Evolutionary conservation across 2,329 filamentous ascomycete species (phyloP).

Genomic region (Hypoxylon sp.): DNA sequence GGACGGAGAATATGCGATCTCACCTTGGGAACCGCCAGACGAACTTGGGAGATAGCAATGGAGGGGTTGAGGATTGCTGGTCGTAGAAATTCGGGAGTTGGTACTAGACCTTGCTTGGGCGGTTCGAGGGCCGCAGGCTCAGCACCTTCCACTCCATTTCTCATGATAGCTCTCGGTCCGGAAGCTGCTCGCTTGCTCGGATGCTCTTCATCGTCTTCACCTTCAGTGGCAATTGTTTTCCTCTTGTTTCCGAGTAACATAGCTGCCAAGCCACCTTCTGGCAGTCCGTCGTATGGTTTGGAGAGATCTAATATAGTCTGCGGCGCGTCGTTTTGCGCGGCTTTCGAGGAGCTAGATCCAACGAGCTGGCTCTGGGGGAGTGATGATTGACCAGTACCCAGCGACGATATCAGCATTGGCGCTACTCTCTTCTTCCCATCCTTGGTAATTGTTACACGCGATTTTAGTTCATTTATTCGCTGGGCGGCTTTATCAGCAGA

Average conservation of each 20-base stretch:
- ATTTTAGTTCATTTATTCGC: constrained; percentile 78
- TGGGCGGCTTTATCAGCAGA: constrained; percentile 68
- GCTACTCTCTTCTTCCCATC: constrained; percentile 97
- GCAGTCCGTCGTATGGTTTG: constrained; percentile 93
- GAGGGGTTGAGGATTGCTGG: constrained; percentile 89
- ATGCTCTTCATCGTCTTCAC: constrained; percentile 79
- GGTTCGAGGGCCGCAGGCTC: constrained; percentile 79
- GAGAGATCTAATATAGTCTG: constrained; percentile 90
- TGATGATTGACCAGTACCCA: constrained; percentile 87
- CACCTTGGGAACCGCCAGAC: constrained; percentile 89
- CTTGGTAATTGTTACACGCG: constrained; percentile 93
- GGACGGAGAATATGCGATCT: constrained; percentile 86
- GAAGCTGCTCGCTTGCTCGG: constrained; percentile 68
- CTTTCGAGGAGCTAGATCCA: constrained; percentile 77
- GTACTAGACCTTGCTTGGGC: constrained; percentile 71
- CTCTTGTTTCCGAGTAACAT: constrained; percentile 95
- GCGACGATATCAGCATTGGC: constrained; percentile 90
- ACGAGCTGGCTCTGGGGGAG: constrained; percentile 90
- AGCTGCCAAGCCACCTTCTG: constrained; percentile 87
- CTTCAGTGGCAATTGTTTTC: constrained; percentile 80
- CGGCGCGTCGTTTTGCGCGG: constrained; percentile 77
- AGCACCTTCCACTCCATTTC: constrained; percentile 82
- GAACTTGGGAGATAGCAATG: constrained; percentile 84
- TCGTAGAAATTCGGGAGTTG: constrained; percentile 86
- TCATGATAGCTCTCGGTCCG: constrained; percentile 80